Percentiles rank a stretch among this genome's conserved stretches.
phyloP scores from a whole-genome alignment of 352 stramenopile species.

The Globisporangium yorkense region DNA sequence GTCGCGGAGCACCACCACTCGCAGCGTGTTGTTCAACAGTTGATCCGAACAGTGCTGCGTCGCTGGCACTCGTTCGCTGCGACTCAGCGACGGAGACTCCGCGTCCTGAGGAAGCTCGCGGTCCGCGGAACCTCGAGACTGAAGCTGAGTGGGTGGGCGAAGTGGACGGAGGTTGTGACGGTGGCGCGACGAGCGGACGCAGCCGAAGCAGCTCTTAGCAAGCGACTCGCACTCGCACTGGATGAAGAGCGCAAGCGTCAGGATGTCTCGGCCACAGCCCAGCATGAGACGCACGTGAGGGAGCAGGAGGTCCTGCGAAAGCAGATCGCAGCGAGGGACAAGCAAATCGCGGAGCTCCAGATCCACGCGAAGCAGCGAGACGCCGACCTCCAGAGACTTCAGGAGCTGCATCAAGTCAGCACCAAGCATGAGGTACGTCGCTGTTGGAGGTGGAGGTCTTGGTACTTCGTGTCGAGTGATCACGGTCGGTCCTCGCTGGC shows the following conservation, averaged over 20 bases:
- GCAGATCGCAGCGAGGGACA: conserved; percentile 19
- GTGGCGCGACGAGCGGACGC: not conserved
- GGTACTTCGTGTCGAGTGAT: not conserved
- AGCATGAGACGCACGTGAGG: conserved; percentile 10
- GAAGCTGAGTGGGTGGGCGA: conserved; percentile 6
- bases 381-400: conserved; percentile 7
- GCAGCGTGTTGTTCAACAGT: not conserved
- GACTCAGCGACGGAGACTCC: not conserved
- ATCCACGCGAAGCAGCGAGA: not conserved
- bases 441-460: not conserved
- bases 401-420: conserved; percentile 6
- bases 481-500: not conserved
- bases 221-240: not conserved
- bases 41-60: not conserved
- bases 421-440: conserved; percentile 19
- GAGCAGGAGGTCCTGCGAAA: conserved; percentile 20
- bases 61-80: conserved; percentile 4
- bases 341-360: conserved; percentile 10
- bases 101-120: conserved; percentile 5
- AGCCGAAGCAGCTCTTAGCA: not conserved
- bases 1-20: conserved; percentile 3
- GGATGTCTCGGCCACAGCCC: not conserved
- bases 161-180: conserved; percentile 1
- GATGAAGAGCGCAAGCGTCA: conserved; percentile 3
- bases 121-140: not conserved